These are phyloP conservation scores for Coccinonectria pachysandricola DNA, from an alignment of 2,329 filamentous ascomycete genomes.

Conservation along the genomic window DNA sequence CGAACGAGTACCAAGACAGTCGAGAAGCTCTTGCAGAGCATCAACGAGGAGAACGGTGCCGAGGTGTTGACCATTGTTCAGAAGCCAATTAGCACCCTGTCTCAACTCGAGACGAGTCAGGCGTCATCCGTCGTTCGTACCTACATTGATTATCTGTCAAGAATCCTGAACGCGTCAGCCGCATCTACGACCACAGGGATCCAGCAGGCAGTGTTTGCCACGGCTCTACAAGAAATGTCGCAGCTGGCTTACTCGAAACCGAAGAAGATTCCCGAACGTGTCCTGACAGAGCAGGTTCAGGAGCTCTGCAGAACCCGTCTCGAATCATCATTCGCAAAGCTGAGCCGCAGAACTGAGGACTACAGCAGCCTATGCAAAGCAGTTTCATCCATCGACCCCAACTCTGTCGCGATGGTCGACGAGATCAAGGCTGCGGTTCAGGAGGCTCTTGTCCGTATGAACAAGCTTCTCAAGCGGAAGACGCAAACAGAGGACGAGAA, in stretches of 20 bases:
- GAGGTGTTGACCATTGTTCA: slow-evolving; percentile 38
- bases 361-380: slow-evolving; percentile 43
- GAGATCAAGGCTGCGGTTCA: slow-evolving; percentile 43
- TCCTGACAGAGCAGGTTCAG: slow-evolving; percentile 41
- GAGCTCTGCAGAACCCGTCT: slow-evolving; percentile 47
- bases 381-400: slow-evolving; percentile 42
- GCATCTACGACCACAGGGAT: slow-evolving; percentile 19
- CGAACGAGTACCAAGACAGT: slow-evolving; percentile 78
- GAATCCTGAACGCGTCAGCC: slow-evolving; percentile 32
- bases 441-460: slow-evolving; percentile 41
- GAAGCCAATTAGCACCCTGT: slow-evolving; percentile 27
- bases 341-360: slow-evolving; percentile 43
- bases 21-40: slow-evolving; percentile 58
- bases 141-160: slow-evolving; percentile 45
- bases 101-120: slow-evolving; percentile 17
- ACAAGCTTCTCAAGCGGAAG: slow-evolving; percentile 38
- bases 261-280: slow-evolving; percentile 29
- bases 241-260: slow-evolving; percentile 44
- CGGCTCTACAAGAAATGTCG: slow-evolving; percentile 42
- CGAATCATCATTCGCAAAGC: slow-evolving; percentile 46
- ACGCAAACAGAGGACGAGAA: slow-evolving; percentile 26
- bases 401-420: slow-evolving; percentile 43
- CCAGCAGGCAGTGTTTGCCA: slow-evolving; percentile 22
- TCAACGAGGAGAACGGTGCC: slow-evolving; percentile 46
- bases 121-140: slow-evolving; percentile 31